Base-by-base conservation (phyloP, 2,329 filamentous ascomycete genomes). In the Cylindrodendrum hubeiense region DNA sequence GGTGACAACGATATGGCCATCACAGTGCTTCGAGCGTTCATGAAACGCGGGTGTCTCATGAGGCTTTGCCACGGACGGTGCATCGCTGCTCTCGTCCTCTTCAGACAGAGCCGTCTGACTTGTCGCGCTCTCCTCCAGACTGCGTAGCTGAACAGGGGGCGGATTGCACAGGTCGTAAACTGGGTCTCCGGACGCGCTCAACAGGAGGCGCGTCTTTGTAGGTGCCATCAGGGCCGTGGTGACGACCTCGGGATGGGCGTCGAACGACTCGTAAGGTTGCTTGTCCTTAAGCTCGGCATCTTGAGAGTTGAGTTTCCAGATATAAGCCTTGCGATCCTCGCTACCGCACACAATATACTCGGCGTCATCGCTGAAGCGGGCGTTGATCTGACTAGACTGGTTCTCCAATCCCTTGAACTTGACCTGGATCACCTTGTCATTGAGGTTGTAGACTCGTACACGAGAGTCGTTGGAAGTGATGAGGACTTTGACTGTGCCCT, bases 81-180 rank as follows among this genome's bases (percentile, higher is more conserved):
- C 71, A 15, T 72, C 71, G 74, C 81, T 71, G n/a, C 73, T 63
- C 63, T 82, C 74, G 51, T 79, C 76, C 6, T 68, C 73, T 13
- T 81, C 80, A 5, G 78, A 78, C 13, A 82, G 73, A 2, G 77
- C 79, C 2, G 78, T 78, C 61, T 83, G 81, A 60, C 81, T 87
- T 8, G 76, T 75, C 2, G 80, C 80, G 30, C 79, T 80, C 73
- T 96, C 93, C 21, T 91, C 89, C 26, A 90, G 87, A 69, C 91
- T 94, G 66, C 95, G 85, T 19, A 98, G 84, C 7, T 90, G 95
- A 17, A 98, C 90, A 0, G 95, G 94, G 0, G 95, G 96, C 5
- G 96, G 96, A 72, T 98, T 98, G 84, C 96, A 98, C 1, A 98
- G 85, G 73, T 98, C 95, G 78, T 94, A 99, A n/a, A 99, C 88